Conservation (phyloP, 176 grass and related monocot genomes). For the Phragmites australis region DNA sequence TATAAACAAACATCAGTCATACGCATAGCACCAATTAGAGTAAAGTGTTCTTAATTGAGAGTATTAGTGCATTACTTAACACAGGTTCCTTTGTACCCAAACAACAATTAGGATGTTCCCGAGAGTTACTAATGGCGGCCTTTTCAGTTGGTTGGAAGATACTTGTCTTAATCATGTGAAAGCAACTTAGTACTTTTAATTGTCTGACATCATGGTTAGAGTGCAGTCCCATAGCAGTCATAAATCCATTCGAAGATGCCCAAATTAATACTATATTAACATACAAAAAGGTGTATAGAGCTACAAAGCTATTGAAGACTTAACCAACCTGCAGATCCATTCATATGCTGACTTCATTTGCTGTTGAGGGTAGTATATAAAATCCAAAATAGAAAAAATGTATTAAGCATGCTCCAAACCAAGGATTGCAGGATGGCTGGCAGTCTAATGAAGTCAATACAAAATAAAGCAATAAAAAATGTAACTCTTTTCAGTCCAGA, state of each 20-base stretch:
- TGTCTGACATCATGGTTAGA: neutral
- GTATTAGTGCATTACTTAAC: neutral
- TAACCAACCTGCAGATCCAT: neutral
- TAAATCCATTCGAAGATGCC: neutral
- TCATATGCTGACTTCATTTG: neutral
- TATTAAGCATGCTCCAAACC: too few relatives aligned
- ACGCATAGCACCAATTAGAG: neutral
- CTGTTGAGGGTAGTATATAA: neutral
- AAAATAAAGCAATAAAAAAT: too few relatives aligned
- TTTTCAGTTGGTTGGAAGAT: constrained; percentile 10
- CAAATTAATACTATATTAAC: neutral
- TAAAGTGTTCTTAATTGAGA: neutral
- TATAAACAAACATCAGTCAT: too few relatives aligned
- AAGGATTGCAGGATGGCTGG: too few relatives aligned
- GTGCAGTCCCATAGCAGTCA: neutral
- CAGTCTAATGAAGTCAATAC: neutral
- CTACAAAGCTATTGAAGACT: too few relatives aligned
- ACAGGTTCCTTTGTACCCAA: neutral
- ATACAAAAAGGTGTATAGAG: neutral
- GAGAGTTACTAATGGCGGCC: neutral
- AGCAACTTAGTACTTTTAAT: constrained; percentile 35
- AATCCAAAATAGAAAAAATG: neutral
- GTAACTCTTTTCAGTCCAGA: too few relatives aligned
- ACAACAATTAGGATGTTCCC: neutral
- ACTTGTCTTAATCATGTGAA: constrained; percentile 11